Base-by-base conservation (phyloP, 1,284 basidiomycete species). In the Pseudozyma tsukubaensis region DNA sequence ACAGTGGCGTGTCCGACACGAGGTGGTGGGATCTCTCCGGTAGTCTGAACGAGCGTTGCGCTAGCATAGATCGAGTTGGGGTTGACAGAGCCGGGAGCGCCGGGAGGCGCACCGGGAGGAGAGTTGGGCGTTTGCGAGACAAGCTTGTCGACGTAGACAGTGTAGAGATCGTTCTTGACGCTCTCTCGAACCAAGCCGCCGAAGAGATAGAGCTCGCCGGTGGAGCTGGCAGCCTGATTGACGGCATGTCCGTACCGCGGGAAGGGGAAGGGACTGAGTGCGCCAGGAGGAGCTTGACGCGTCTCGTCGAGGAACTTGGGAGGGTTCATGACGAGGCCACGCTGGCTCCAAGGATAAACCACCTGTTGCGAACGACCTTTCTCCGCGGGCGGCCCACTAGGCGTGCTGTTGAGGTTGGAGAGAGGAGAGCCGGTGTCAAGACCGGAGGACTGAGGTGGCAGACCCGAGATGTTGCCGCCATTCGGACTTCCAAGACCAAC, bases 181-280 rank as follows among this genome's bases (percentile, higher is more conserved):
- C 89, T 87, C 83, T 99, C 96, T 44, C 92, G 90, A 16, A 99
- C 95, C 55, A 99, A 90, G 72, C 97, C 97, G 78, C 97, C 97
- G 81, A 99, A 99, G 63, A 99, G 89, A 86, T 94, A 95, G 74
- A 99, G 90, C 81, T 99, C 95, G 24, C 96, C 96, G 8, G 88
- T 89, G 18, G 89, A 84, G 12, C 92, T 92, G 3, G 85, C 82
- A 48, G 89, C 90, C 13, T 93, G 89, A 21, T 97, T 96, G n/a
- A 97, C 89, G 3, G 95, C 92, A 81, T 97, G 94, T 12, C 97
- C 97, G 83, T 99, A 99, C 58, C 97, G 91, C 14, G 97, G 97
- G 86, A 99, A 99, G 0, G 97, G 97, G 21, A 85, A 84, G 5
- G 85, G 84, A 14, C 83, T 85, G 32, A 80, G 67, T 1, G 80